These are phyloP conservation scores for Stemphylium lycopersici DNA, from an alignment of 2,329 filamentous ascomycete species.

Conservation along the genomic window DNA sequence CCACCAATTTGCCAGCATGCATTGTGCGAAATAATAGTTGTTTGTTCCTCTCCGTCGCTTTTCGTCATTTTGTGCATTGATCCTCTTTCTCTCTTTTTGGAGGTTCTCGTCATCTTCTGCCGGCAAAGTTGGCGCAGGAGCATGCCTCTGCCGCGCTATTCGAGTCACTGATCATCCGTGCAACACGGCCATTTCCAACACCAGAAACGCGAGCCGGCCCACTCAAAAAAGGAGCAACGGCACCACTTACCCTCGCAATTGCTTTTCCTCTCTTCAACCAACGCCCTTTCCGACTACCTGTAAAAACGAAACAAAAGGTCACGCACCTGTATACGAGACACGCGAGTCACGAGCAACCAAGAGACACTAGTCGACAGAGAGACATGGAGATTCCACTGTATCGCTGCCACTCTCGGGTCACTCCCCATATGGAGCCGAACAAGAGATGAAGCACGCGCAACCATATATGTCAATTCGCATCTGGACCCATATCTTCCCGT, in stretches of 20 bases:
- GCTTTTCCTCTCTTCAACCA: background rate
- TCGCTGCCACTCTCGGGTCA: conserved; percentile 5
- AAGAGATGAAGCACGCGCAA: conserved; percentile 5
- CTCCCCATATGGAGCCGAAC: conserved; percentile 8
- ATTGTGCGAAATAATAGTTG: conserved; percentile 36
- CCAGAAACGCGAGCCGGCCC: background rate
- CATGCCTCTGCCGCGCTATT: background rate
- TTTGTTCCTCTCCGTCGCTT: conserved; percentile 11
- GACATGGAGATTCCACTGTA: conserved; percentile 11
- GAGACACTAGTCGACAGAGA: conserved; percentile 5
- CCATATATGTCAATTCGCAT: conserved; percentile 4
- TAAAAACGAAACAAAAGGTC: background rate
- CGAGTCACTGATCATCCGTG: background rate
- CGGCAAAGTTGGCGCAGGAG: background rate
- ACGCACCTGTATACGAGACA: conserved; percentile 1
- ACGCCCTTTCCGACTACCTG: background rate
- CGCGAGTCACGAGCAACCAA: conserved; percentile 14
- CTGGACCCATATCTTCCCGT: conserved; percentile 5
- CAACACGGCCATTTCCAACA: background rate
- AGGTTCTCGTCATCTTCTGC: background rate
- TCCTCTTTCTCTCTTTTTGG: conserved; percentile 5
- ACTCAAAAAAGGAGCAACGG: background rate
- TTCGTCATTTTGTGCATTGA: conserved; percentile 10
- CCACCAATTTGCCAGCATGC: conserved; percentile 28
- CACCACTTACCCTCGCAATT: conserved; percentile 4